These are phyloP conservation scores for Ceratobasidium sp. DNA, from an alignment of 1,284 basidiomycete genomes.

Conservation along the genomic window DNA sequence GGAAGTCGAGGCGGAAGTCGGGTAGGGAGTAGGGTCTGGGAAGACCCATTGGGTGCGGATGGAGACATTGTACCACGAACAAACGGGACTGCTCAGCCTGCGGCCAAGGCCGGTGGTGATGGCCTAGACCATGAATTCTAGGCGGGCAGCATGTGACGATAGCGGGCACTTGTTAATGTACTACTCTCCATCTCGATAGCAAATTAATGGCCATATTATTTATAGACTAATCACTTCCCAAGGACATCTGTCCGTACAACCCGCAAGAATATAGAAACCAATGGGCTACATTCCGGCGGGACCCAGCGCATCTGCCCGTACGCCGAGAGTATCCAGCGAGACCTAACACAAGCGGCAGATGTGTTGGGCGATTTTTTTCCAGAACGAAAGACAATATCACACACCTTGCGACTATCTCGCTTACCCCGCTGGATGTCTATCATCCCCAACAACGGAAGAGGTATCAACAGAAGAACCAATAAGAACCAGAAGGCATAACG, in stretches of 20 bases:
- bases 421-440: slow-evolving; percentile 75
- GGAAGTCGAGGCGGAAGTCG: slow-evolving; percentile 24
- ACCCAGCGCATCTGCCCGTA: neutral
- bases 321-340: slow-evolving; percentile 25
- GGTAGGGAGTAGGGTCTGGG: slow-evolving; percentile 30
- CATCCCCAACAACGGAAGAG: slow-evolving; percentile 74
- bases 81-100: neutral
- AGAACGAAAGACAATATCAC: neutral
- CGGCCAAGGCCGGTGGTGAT: neutral
- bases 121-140: slow-evolving; percentile 22
- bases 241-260: neutral
- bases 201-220: neutral
- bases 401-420: slow-evolving; percentile 34
- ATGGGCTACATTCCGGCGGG: neutral
- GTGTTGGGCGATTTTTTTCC: neutral
- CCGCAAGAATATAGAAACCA: neutral
- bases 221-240: neutral
- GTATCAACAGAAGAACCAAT: slow-evolving; percentile 76
- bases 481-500: slow-evolving; percentile 90
- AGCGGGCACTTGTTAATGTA: slow-evolving; percentile 1
- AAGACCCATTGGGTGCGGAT: slow-evolving; percentile 13
- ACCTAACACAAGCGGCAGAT: neutral
- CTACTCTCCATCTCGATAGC: neutral
- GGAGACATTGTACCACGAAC: slow-evolving; percentile 17
- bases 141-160: neutral